These are phyloP conservation scores for Tylopilus vinaceipallidus DNA, from an alignment of 768 basidiomycete genomes.

Conservation along the genomic window DNA sequence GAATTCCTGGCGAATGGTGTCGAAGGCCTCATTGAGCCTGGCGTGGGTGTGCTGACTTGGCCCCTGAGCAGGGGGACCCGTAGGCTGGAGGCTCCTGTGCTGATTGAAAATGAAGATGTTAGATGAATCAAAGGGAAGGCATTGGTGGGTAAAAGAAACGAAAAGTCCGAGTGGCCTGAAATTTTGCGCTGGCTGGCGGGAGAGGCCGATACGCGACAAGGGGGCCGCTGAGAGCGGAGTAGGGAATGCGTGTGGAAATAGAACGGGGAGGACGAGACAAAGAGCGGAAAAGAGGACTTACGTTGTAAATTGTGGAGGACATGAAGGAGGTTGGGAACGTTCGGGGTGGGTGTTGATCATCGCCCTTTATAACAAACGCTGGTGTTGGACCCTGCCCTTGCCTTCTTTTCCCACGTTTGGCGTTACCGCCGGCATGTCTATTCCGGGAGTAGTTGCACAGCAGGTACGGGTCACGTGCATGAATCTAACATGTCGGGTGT, in stretches of 20 bases:
- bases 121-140: slow-evolving; percentile 9
- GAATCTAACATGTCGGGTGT: slow-evolving; percentile 13
- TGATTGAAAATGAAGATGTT: slow-evolving; percentile 21
- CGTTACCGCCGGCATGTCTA: slow-evolving; percentile 35
- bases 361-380: slow-evolving; percentile 38
- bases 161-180: slow-evolving; percentile 9
- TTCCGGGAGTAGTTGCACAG: slow-evolving; percentile 22
- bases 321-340: slow-evolving; percentile 37
- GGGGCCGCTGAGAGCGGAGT: background rate
- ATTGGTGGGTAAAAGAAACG: background rate
- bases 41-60: slow-evolving; percentile 38
- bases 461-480: slow-evolving; percentile 32
- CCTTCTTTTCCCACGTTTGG: slow-evolving; percentile 36
- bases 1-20: slow-evolving; percentile 81
- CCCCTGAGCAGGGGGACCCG: slow-evolving; percentile 43
- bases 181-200: slow-evolving; percentile 24
- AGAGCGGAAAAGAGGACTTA: slow-evolving; percentile 20
- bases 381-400: slow-evolving; percentile 33
- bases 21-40: slow-evolving; percentile 75
- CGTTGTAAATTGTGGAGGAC: slow-evolving; percentile 40
- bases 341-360: slow-evolving; percentile 38
- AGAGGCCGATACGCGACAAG: background rate
- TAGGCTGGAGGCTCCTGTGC: slow-evolving; percentile 57
- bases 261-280: background rate
- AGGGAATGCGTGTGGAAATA: background rate